phyloP scores from a whole-genome alignment of 1,284 basidiomycete genomes.

The Ceratobasidium sp. region DNA sequence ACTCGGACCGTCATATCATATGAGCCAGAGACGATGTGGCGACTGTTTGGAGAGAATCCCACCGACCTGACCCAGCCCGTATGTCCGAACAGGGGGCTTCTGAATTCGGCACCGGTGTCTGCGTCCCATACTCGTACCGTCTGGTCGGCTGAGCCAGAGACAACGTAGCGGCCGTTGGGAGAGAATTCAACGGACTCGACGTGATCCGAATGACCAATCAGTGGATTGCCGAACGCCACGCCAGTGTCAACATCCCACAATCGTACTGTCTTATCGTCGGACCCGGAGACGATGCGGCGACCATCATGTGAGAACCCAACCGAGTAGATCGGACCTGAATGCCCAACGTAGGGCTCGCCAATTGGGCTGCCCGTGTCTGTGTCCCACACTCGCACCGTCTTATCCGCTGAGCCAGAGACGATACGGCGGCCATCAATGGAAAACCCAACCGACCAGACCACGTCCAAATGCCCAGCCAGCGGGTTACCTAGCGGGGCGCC shows the following conservation, averaged over 20 bases:
- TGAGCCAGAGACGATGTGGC: slow-evolving; percentile 15
- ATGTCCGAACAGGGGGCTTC: too few relatives aligned
- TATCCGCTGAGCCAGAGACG: slow-evolving; percentile 7
- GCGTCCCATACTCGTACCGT: slow-evolving; percentile 26
- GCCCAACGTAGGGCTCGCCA: not conserved
- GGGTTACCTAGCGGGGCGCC: not conserved
- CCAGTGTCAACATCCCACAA: slow-evolving; percentile 19
- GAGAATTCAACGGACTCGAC: slow-evolving; percentile 21
- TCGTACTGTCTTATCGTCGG: slow-evolving; percentile 16
- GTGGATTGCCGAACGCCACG: not conserved
- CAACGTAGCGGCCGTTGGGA: slow-evolving; percentile 18
- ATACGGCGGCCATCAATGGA: not conserved
- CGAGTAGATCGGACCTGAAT: not conserved
- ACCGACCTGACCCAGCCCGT: not conserved
- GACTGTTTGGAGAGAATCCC: not conserved
- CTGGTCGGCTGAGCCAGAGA: slow-evolving; percentile 2
- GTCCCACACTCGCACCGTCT: not conserved
- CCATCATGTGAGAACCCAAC: slow-evolving; percentile 36
- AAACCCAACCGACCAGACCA: slow-evolving; percentile 1
- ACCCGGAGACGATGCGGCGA: slow-evolving; percentile 5
- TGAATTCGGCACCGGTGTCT: not conserved
- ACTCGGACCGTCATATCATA: slow-evolving; percentile 34
- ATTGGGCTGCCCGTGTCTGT: not conserved
- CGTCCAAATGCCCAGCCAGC: not conserved
- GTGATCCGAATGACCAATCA: slow-evolving; percentile 4